These are phyloP conservation scores for Austroboletus festivus DNA, from an alignment of 768 basidiomycete genomes.

Conservation along the genomic window DNA sequence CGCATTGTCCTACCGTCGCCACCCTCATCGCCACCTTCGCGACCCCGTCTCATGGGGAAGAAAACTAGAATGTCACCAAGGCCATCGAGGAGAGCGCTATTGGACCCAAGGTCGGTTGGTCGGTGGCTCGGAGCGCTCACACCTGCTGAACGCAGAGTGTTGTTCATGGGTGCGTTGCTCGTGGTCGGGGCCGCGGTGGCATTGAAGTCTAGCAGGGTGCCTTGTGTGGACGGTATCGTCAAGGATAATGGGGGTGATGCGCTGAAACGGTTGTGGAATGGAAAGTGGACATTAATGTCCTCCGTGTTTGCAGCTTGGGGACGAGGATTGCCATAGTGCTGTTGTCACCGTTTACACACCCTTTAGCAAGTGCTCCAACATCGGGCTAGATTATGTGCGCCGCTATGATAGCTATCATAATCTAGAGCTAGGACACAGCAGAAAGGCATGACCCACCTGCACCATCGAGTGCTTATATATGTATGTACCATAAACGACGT, in stretches of 20 bases:
- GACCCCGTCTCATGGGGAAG: slow-evolving; percentile 13
- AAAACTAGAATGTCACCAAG: slow-evolving; percentile 16
- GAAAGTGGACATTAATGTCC: slow-evolving; percentile 19
- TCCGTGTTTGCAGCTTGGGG: slow-evolving; percentile 28
- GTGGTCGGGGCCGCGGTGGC: slow-evolving; percentile 72
- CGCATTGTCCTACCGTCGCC: slow-evolving; percentile 26
- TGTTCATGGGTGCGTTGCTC: slow-evolving; percentile 65
- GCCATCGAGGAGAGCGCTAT: slow-evolving; percentile 3
- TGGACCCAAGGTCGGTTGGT: slow-evolving; percentile 17
- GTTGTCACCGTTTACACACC: slow-evolving; percentile 4
- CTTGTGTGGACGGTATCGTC: slow-evolving; percentile 13
- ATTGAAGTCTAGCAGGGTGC: slow-evolving; percentile 16
- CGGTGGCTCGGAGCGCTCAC: slow-evolving; percentile 26
- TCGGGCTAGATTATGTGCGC: no score
- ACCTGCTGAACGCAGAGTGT: slow-evolving; percentile 24
- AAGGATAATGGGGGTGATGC: slow-evolving; percentile 15
- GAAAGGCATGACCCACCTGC: no score
- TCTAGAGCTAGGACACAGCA: no score
- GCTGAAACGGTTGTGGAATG: slow-evolving; percentile 25
- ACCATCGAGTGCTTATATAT: no score
- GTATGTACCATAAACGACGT: no score
- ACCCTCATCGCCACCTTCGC: slow-evolving; percentile 19
- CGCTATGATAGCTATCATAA: no score
- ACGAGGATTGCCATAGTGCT: slow-evolving; percentile 25
- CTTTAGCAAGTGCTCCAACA: no score